Evolutionary conservation across 1,284 basidiomycete genomes (phyloP), one percentile per base, ranked within the genome.

Genomic region (Malassezia yamatoensis): DNA sequence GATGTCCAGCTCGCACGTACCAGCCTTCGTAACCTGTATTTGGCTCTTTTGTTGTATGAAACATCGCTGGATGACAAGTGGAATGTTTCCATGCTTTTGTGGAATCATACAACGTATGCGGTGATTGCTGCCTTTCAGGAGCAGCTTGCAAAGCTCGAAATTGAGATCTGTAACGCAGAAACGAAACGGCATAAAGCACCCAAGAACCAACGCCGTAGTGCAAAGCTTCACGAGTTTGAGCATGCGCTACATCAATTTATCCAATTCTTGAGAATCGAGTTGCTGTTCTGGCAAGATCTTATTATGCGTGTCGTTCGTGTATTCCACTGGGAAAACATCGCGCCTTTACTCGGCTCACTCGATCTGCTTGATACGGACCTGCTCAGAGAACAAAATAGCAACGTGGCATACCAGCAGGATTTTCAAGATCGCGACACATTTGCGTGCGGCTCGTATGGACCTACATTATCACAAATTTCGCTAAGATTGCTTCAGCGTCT

Each of bases 401-500:
- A 16, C 11, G 20, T 13, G 15, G 7, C 24, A 16, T 34, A 29
- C 15, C 41, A 8, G 0, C 32, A 33, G 3, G 44, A 32, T 11
- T n/a, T 15, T 3, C 9, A 15, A 3, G 18, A 16, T 18, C 5
- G 33, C n/a, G 9, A 18, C 7, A n/a, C 10, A 6, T 11, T 33
- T 5, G n/a, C n/a, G 2, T n/a, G 16, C 20, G 13, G 11, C 20
- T 24, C 18, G 6, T 29, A 12, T 35, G 43, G 11, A 33, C 18
- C 5, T 35, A 33, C 15, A 38, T 18, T 9, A 15, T 34, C 15
- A 35, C 39, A 42, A 37, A 61, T 36, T 16, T 37, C 46, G 21
- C 44, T 33, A 21, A 49, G 41, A 34, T 50, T 36, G 16, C 45
- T 50, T 24, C 54, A 43, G 50, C 51, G 41, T 76, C 84, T 85